Evolutionary conservation across 495 filamentous ascomycete genomes (phyloP), one percentile per base, ranked within the genome.

Genomic region (Penicillium bovifimosum): DNA sequence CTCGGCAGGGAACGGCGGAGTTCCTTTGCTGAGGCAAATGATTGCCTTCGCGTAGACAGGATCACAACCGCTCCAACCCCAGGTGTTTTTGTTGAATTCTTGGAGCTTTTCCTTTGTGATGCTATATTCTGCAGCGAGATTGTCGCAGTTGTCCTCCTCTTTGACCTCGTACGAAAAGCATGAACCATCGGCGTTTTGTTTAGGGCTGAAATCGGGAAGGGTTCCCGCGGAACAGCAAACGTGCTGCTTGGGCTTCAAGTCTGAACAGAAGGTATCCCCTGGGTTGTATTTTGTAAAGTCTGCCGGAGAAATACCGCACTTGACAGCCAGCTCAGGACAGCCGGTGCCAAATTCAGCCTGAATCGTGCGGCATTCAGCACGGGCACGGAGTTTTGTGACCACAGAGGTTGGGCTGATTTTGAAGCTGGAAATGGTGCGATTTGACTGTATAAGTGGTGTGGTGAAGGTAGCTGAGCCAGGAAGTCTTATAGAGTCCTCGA

Each of bases 171-270:
- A 71, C 0, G 54, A 43, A 9, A 50, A 47, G 48, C 78, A 82
- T 0, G 58, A 55, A 10, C 76, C 77, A 46, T 80, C 64, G 1
- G 65, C n/a, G 28, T 75, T 61, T 0, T 69, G 70, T 43, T 63
- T 59, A 0, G 76, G 77, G 4, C 43, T 52, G 14, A 56, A 53
- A 53, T 78, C 64, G 0, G 70, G 70, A 2, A 72, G 53, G 1
- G 50, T 54, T 13, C 75, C 78, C 2, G 52, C 16, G 1, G 68
- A 66, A 52, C 79, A 80, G 66, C 78, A 82, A 16, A 80, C 72
- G n/a, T 66, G 47, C 42, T 79, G 63, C 3, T 59, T 54, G 5
- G 56, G 33, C 27, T 45, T 47, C 3, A 79, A 63, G 3, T 34
- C 65, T 3, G 65, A 59, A 59, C 74, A 79, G 4, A 75, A 45